Base-by-base conservation (phyloP, 306 rosid genomes). In the Fragaria vesca region DNA sequence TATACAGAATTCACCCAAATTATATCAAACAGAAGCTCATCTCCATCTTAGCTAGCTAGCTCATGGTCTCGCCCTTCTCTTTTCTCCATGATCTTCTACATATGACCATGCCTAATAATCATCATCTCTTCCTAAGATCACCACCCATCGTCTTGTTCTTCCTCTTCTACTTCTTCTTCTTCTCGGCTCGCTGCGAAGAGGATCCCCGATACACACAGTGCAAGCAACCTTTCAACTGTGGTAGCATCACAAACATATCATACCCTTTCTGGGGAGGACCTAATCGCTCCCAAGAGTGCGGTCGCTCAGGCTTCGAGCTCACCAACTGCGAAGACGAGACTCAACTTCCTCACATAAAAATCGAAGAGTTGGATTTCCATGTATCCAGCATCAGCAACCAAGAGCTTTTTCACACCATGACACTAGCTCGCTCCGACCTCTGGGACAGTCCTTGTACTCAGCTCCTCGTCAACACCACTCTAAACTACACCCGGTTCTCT, bases 251-350 rank as follows among this genome's bases (percentile, higher is more conserved):
- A 12, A 28, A 42, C 75, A 72, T 89, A 5, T 1, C 0, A 0
- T 86, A 81, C 60, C 93, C 93, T 1, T 87, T 87, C 71, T 87
- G 88, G 90, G 83, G 58, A 2, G 17, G 1, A 0, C 0, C 24
- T 6, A 10, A 55, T 0, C 43, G 78, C 0, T 16, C 69, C 5
- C 0, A 0, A 0, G 1, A 11, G 2, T 87, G 93, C 17, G 87
- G 86, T 0, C 74, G 62, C 0, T 0, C 0, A 0, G 17, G 42
- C 0, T 84, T 77, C 81, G 0, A 48, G 8, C 87, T 92, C 46
- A 0, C 83, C 46, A 0, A 0, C 0, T 88, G 89, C 74, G 0
- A 1, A 1, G 0, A 21, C 0, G 0, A 18, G 0, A 0, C 65
- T 5, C 2, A 1, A 1, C 0, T 0, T 28, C 43, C 86, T 3